Evolutionary conservation across 441 rosid species (phyloP).

Genomic region (Raphanus hybrid): DNA sequence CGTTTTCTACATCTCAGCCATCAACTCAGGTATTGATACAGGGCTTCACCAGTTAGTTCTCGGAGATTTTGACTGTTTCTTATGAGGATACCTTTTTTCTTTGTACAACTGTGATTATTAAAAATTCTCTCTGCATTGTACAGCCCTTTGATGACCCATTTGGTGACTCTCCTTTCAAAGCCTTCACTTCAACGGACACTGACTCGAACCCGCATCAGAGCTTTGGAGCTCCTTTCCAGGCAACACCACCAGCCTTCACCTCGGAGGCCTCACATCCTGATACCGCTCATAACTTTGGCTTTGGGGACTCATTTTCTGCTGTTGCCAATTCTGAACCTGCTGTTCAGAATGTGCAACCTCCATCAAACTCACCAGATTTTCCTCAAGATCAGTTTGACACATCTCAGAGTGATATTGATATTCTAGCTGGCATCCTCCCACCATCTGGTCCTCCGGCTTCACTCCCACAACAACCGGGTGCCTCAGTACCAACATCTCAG

Average conservation of each 20-base stretch:
- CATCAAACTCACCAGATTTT: slow-evolving; percentile 53
- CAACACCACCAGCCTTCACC: slow-evolving; percentile 42
- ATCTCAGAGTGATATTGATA: slow-evolving; percentile 65
- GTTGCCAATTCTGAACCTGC: slow-evolving; percentile 47
- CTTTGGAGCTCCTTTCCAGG: slow-evolving; percentile 50
- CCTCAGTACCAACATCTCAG: slow-evolving; percentile 49
- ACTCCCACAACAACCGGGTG: slow-evolving; percentile 47
- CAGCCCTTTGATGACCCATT: slow-evolving; percentile 96
- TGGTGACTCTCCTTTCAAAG: slow-evolving; percentile 93
- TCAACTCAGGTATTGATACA: slow-evolving; percentile 61
- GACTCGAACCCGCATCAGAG: slow-evolving; percentile 50
- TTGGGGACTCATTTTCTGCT: slow-evolving; percentile 62
- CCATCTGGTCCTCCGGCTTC: slow-evolving; percentile 62
- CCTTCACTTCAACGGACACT: slow-evolving; percentile 54
- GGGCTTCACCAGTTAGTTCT: slow-evolving; percentile 7
- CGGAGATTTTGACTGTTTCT: not conserved
- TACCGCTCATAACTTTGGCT: slow-evolving; percentile 45
- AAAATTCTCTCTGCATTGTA: slow-evolving; percentile 19
- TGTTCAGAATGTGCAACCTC: slow-evolving; percentile 45
- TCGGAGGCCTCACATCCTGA: slow-evolving; percentile 51
- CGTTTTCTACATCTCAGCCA: slow-evolving; percentile 54
- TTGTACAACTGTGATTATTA: not conserved
- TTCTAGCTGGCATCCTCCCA: slow-evolving; percentile 94
- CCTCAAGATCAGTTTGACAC: slow-evolving; percentile 63
- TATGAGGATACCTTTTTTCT: not conserved